Percentiles rank a stretch among this genome's conserved stretches.
Conservation (phyloP, 2,329 filamentous ascomycete species). For the Fusarium sp. region DNA sequence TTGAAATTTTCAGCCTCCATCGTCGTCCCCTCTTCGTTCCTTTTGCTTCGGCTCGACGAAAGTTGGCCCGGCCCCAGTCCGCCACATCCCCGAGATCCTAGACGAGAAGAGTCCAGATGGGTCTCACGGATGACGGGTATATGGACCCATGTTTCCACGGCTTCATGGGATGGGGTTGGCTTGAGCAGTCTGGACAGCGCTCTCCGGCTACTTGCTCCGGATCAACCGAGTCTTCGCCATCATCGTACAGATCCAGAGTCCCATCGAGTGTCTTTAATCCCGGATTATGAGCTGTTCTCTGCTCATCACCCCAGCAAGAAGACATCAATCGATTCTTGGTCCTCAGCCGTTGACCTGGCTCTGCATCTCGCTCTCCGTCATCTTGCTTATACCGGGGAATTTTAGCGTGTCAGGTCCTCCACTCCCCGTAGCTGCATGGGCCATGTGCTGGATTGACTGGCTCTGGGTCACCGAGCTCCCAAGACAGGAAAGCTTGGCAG, state of each 20-base stretch:
- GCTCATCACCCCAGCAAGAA: not conserved
- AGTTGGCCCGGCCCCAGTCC: slow-evolving; percentile 9
- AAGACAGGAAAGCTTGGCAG: slow-evolving; percentile 31
- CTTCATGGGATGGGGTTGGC: not conserved
- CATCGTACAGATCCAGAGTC: slow-evolving; percentile 12
- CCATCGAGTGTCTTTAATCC: slow-evolving; percentile 6
- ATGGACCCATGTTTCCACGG: slow-evolving; percentile 15
- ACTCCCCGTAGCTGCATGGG: slow-evolving; percentile 30
- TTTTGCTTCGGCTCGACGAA: slow-evolving; percentile 4
- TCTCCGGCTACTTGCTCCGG: slow-evolving; percentile 1
- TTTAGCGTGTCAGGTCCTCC: slow-evolving; percentile 23
- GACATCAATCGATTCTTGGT: not conserved
- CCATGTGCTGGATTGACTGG: slow-evolving; percentile 41
- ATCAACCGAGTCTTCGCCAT: slow-evolving; percentile 15
- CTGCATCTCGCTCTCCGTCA: slow-evolving; percentile 21
- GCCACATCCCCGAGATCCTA: slow-evolving; percentile 1
- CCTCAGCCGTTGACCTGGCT: slow-evolving; percentile 12
- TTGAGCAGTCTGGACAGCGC: not conserved
- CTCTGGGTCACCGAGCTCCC: slow-evolving; percentile 17
- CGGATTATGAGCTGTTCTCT: not conserved
- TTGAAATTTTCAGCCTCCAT: slow-evolving; percentile 2
- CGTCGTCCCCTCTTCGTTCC: not conserved
- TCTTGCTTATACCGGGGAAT: slow-evolving; percentile 24
- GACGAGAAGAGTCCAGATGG: slow-evolving; percentile 4
- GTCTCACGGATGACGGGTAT: slow-evolving; percentile 9